Conservation (phyloP, 345 rosid genomes). For the Leavenworthia alabamica region DNA sequence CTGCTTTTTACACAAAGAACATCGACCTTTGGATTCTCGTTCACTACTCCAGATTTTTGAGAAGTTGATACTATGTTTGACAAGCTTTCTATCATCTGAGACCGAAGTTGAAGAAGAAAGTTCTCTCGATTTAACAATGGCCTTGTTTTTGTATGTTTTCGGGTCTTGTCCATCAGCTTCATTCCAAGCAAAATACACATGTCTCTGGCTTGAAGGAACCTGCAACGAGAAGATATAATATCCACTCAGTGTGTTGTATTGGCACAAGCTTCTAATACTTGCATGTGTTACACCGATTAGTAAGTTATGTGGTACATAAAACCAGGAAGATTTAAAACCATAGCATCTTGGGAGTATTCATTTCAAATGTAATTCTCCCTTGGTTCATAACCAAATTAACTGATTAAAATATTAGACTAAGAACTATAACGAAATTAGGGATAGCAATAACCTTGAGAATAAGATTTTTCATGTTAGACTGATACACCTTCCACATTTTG, state of each 20-base stretch:
- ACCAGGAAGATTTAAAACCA: neutral
- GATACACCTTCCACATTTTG: constrained; percentile 82
- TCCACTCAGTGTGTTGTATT: neutral
- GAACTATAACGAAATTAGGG: neutral
- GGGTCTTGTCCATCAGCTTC: constrained; percentile 50
- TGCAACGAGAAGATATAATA: constrained; percentile 27
- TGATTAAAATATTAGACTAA: neutral
- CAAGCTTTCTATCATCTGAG: constrained; percentile 52
- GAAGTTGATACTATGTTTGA: constrained; percentile 70
- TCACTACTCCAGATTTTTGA: constrained; percentile 88
- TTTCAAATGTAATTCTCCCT: neutral
- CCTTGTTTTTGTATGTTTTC: constrained; percentile 34
- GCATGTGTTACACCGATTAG: neutral
- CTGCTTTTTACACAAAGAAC: constrained; percentile 74
- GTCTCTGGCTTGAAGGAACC: constrained; percentile 95
- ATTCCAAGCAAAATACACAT: constrained; percentile 66
- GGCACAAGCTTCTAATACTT: constrained; percentile 5
- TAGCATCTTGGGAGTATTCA: neutral
- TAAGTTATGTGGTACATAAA: neutral
- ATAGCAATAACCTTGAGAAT: constrained; percentile 52
- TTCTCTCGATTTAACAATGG: constrained; percentile 55
- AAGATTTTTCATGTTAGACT: constrained; percentile 51
- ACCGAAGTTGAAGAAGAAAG: constrained; percentile 49
- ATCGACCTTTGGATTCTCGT: constrained; percentile 59
- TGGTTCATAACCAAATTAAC: constrained; percentile 5